phyloP scores from a whole-genome alignment of 2,329 filamentous ascomycete genomes.

The Stagonosporopsis chrysanthemi region DNA sequence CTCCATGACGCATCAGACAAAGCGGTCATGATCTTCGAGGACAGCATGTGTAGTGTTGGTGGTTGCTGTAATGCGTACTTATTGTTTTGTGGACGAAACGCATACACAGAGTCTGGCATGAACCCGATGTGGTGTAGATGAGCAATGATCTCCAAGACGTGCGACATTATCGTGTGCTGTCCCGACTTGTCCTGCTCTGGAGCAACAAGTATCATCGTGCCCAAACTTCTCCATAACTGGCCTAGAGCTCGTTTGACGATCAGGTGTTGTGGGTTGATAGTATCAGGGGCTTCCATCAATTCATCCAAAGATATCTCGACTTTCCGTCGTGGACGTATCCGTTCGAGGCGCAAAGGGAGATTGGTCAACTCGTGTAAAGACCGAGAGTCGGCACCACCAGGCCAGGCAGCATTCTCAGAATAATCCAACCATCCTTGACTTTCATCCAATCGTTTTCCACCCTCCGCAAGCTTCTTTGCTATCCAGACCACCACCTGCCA shows the following conservation, averaged over 20 bases:
- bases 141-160: constrained; percentile 58
- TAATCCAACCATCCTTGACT: constrained; percentile 23
- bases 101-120: constrained; percentile 57
- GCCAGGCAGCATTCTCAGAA: constrained; percentile 28
- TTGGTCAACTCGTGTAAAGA: constrained; percentile 39
- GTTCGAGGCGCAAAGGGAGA: constrained; percentile 28
- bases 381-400: constrained; percentile 12
- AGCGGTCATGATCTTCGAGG: constrained; percentile 57
- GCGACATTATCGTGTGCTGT: constrained; percentile 48
- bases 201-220: constrained; percentile 54
- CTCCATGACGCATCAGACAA: constrained; percentile 60
- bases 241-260: constrained; percentile 51
- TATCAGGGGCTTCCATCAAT: constrained; percentile 36
- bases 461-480: constrained; percentile 52
- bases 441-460: constrained; percentile 27
- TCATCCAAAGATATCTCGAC: constrained; percentile 33
- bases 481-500: constrained; percentile 58
- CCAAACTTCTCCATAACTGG: constrained; percentile 56
- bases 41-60: constrained; percentile 57
- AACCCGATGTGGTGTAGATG: constrained; percentile 56
- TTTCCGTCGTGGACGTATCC: constrained; percentile 22
- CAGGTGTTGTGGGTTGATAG: constrained; percentile 27
- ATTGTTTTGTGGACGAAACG: constrained; percentile 46
- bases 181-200: constrained; percentile 29
- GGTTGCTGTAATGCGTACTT: constrained; percentile 54